phyloP scores from a whole-genome alignment of 139 green algal species.

The Pleodorina starrii region DNA sequence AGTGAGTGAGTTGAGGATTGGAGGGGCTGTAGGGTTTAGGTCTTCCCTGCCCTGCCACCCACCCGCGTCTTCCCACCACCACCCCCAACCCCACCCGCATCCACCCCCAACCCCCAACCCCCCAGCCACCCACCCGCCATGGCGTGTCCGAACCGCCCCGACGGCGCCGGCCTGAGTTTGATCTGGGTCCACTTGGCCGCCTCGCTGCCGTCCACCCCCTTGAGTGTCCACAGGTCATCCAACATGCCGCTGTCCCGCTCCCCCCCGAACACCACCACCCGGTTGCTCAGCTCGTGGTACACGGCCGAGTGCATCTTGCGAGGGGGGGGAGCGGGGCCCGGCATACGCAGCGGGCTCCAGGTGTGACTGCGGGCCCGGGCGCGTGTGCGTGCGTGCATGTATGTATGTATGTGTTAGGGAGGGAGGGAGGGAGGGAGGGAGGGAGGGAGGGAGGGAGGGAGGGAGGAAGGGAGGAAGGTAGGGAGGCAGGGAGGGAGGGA shows the following conservation, averaged over 20 bases:
- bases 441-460: neutral
- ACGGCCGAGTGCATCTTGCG: slow-evolving; percentile 71
- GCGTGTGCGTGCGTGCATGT: no score
- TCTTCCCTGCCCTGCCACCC: no score
- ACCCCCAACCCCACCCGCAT: neutral
- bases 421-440: neutral
- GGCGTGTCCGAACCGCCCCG: slow-evolving; percentile 71
- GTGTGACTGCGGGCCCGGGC: slow-evolving; percentile 56
- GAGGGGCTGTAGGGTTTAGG: no score
- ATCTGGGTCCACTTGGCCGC: slow-evolving; percentile 73
- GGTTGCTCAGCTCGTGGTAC: slow-evolving; percentile 37
- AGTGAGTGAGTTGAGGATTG: neutral
- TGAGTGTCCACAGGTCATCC: slow-evolving; percentile 79
- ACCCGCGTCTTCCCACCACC: neutral
- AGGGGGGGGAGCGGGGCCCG: slow-evolving; percentile 56
- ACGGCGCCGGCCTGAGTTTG: slow-evolving; percentile 57
- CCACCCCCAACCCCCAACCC: no score
- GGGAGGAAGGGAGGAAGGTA: neutral
- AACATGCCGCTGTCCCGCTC: slow-evolving; percentile 71
- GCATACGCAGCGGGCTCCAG: slow-evolving; percentile 70
- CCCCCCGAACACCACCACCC: slow-evolving; percentile 82
- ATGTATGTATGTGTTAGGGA: no score
- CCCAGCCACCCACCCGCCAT: slow-evolving; percentile 58
- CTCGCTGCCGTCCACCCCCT: slow-evolving; percentile 35
- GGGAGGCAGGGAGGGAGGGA: neutral